A percentile compares a stretch with the other conserved stretches of the same genome.
phyloP scores from a whole-genome alignment of 2,329 filamentous ascomycete species.

The Diatrype stigma region DNA sequence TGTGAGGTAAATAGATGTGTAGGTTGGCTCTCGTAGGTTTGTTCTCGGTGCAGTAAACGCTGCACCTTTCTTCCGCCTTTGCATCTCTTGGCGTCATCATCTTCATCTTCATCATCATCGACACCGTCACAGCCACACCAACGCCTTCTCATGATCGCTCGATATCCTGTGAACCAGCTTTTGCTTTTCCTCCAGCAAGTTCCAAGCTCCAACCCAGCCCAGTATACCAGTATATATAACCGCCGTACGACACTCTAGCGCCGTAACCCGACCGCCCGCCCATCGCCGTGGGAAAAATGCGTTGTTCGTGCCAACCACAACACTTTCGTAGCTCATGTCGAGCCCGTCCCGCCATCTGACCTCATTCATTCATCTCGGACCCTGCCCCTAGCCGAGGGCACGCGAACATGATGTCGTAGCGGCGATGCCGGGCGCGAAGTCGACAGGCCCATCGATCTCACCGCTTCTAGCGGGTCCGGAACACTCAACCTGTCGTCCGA shows the following conservation, averaged over 20 bases:
- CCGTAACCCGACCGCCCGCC: neutral
- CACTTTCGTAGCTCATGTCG: neutral
- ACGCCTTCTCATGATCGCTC: neutral
- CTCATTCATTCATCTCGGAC: slow-evolving; percentile 23
- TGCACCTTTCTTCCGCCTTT: too few species aligned
- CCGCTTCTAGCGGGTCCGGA: slow-evolving; percentile 24
- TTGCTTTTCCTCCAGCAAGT: neutral
- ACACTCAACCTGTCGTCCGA: slow-evolving; percentile 24
- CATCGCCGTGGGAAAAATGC: too few species aligned
- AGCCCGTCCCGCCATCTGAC: neutral
- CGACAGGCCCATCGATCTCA: slow-evolving; percentile 25
- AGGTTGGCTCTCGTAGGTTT: too few species aligned
- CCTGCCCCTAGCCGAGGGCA: slow-evolving; percentile 23
- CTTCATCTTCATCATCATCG: neutral
- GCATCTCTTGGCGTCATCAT: neutral
- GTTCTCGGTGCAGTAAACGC: neutral
- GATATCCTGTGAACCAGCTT: neutral
- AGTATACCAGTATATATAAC: neutral
- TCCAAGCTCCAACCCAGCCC: neutral
- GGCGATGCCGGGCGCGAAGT: slow-evolving; percentile 29
- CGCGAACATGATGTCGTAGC: slow-evolving; percentile 24
- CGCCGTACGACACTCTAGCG: neutral
- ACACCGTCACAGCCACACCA: neutral
- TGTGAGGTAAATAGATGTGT: too few species aligned
- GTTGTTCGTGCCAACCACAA: too few species aligned